Percentiles rank a stretch among this genome's conserved stretches.
phyloP scores from a whole-genome alignment of 164 flowering plant species.

The Vitis vinifera region ASM3070453v1 NC_081807.1:5464501-5465000 shows the following conservation, averaged over 20 bases:
- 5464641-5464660: slow-evolving; percentile 5
- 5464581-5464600: slow-evolving; percentile 16
- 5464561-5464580: slow-evolving; percentile 17
- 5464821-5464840: slow-evolving; percentile 1
- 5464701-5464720: slow-evolving; percentile 1
- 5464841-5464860: background rate
- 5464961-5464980: too few species aligned
- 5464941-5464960: too few species aligned
- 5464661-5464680: background rate
- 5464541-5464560: slow-evolving; percentile 27
- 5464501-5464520: background rate
- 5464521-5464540: slow-evolving; percentile 31
- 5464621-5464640: background rate
- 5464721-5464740: slow-evolving; percentile 11
- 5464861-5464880: background rate
- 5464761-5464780: background rate
- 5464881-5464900: background rate
- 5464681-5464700: slow-evolving; percentile 13
- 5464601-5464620: background rate
- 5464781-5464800: slow-evolving; percentile 23
- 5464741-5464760: slow-evolving; percentile 5
- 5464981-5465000: too few species aligned
- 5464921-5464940: background rate
- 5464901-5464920: background rate
- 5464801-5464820: slow-evolving; percentile 74